Evolutionary conservation across 441 rosid genomes (phyloP), one percentile per base, ranked within the genome.

Genomic region (Gossypium lobatum): DNA sequence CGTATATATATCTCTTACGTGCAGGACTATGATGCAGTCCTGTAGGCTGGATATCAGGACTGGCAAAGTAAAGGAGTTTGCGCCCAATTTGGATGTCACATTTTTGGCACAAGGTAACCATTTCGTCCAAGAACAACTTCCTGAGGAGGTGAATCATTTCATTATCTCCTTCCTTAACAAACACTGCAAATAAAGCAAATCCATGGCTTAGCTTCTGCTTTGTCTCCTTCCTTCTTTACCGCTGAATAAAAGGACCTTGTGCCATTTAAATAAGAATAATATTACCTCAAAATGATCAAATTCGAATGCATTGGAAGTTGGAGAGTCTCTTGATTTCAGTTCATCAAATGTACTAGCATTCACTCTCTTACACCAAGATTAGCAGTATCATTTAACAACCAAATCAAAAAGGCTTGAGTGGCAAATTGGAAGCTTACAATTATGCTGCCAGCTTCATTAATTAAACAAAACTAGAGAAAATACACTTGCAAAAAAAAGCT

Each of bases 51-150:
- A 67, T 66, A 50, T 80, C 63, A 81, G 52, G 73, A 81, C 78
- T 11, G 85, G 82, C 48, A 55, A 77, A 73, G 77, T 81, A 20
- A 87, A 37, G 68, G 16, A 34, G n/a, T 18, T 37, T 63, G 50
- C 20, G 68, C 26, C 86, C 8, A 67, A 81, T 57, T 42, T 86
- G 77, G 86, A 87, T 72, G 81, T 82, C 62, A 53, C 65, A 18
- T 65, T 69, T 73, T 42, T 84, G 50, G 74, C 85, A 13, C 82
- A 87, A 72, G 93, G 91, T 2, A 77, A 63, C 8, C 91, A 87
- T 83, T 89, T 87, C 76, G 80, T 83, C 53, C 93, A 86, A 55
- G 93, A 89, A 66, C 91, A 89, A 59, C 77, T 65, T 9, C 88
- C 93, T 8, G 88, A 83, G 23, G 74, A 82, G 67, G 87, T 84